Evolutionary conservation across 2,329 filamentous ascomycete species (phyloP).

Genomic region (Penicillium rolfsii): DNA sequence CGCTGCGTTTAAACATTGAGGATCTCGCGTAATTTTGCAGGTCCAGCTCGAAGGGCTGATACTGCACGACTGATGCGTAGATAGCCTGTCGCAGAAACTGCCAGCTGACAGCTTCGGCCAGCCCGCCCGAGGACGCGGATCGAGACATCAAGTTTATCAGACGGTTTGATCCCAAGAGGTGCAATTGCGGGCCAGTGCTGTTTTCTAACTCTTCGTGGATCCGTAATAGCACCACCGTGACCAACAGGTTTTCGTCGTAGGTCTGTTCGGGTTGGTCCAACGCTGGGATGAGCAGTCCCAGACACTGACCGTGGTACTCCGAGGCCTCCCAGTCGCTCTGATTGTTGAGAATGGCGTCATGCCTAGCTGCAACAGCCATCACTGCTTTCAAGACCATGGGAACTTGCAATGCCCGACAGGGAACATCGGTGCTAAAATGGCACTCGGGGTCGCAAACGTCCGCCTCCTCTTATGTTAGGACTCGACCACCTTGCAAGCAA

Average conservation of each 20-base stretch:
- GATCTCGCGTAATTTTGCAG: constrained; percentile 46
- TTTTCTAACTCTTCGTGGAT: constrained; percentile 52
- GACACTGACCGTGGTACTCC: constrained; percentile 51
- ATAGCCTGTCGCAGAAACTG: constrained; percentile 49
- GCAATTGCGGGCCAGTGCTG: constrained; percentile 40
- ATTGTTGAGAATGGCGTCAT: constrained; percentile 46
- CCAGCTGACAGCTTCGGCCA: constrained; percentile 49
- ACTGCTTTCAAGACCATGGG: constrained; percentile 54
- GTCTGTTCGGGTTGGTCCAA: constrained; percentile 48
- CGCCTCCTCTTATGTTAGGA: constrained; percentile 27
- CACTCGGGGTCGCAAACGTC: constrained; percentile 41
- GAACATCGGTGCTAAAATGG: constrained; percentile 53
- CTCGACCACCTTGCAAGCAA: neutral
- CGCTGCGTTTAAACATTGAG: constrained; percentile 40
- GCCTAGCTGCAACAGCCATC: constrained; percentile 51
- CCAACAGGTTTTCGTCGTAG: constrained; percentile 53
- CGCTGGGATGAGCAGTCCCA: constrained; percentile 52
- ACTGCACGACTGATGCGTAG: constrained; percentile 44
- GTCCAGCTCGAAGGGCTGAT: constrained; percentile 43
- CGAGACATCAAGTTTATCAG: constrained; percentile 45
- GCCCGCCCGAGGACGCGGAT: constrained; percentile 45
- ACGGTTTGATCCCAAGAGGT: constrained; percentile 45
- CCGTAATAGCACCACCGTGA: constrained; percentile 54
- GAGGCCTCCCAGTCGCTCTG: constrained; percentile 49
- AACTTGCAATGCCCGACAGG: constrained; percentile 51